Evolutionary conservation across 176 grass and related monocot genomes (phyloP).

Genomic region (Cenchrus fungigraminus): DNA sequence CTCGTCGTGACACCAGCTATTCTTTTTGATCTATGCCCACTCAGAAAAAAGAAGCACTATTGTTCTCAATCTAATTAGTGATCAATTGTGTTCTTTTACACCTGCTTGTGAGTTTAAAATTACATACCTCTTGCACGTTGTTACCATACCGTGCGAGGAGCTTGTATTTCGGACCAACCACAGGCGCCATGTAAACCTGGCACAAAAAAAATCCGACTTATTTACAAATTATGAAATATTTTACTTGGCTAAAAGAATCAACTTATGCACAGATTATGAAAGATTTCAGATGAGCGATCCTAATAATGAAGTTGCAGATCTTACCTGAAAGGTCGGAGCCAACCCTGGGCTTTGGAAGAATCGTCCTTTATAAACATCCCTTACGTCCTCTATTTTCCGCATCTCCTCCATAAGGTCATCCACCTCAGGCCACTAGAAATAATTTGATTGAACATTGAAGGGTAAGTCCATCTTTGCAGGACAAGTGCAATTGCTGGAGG

Average conservation of each 20-base stretch:
- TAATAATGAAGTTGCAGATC: background rate
- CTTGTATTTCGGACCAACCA: conserved; percentile 75
- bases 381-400: conserved; percentile 68
- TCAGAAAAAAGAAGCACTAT: background rate
- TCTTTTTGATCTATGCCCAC: background rate
- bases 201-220: conserved; percentile 19
- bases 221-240: background rate
- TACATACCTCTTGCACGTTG: conserved; percentile 89
- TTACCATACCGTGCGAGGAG: conserved; percentile 88
- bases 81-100: background rate
- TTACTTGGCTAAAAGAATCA: too few relatives aligned
- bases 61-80: background rate
- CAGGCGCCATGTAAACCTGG: conserved; percentile 92
- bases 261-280: background rate
- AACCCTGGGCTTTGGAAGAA: conserved; percentile 87
- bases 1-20: background rate
- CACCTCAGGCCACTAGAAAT: conserved; percentile 85
- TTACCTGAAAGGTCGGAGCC: conserved; percentile 92
- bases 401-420: conserved; percentile 83
- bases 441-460: conserved; percentile 13
- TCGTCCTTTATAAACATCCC: conserved; percentile 78
- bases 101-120: background rate
- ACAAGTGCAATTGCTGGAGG: background rate
- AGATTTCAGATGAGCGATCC: background rate
- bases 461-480: background rate